These are phyloP conservation scores for Yamagishiella unicocca DNA, from an alignment of 139 green algal species.

Conservation along the genomic window DNA sequence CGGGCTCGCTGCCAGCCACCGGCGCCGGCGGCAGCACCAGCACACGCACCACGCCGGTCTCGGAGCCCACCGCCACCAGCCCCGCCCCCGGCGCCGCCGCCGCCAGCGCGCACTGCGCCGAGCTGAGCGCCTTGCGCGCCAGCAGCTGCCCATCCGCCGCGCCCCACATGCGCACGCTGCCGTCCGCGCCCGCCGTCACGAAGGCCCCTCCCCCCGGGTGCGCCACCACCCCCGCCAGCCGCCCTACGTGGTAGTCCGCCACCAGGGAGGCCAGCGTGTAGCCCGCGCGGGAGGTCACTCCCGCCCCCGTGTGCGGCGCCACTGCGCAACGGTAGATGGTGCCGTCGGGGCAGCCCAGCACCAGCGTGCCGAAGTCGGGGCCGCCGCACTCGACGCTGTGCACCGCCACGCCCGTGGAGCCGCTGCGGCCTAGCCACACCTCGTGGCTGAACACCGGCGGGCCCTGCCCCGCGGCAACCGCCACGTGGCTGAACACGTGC, in stretches of 20 bases:
- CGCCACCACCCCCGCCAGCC: slow-evolving; percentile 48
- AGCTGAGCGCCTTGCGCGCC: slow-evolving; percentile 37
- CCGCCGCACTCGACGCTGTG: slow-evolving; percentile 6
- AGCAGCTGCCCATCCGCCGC: slow-evolving; percentile 29
- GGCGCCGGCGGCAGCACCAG: slow-evolving; percentile 22
- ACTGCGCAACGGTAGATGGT: slow-evolving; percentile 25
- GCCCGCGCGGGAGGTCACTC: background rate
- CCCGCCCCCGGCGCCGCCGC: background rate
- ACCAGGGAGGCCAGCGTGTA: background rate
- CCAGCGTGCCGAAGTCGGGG: background rate
- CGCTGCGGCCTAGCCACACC: slow-evolving; percentile 28
- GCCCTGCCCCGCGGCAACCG: background rate
- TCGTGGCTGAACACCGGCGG: slow-evolving; percentile 39
- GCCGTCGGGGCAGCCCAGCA: slow-evolving; percentile 47
- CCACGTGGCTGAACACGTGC: slow-evolving; percentile 8
- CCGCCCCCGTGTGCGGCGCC: slow-evolving; percentile 20
- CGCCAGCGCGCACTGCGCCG: slow-evolving; percentile 24
- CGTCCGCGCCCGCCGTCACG: slow-evolving; percentile 57
- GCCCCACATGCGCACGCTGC: slow-evolving; percentile 60
- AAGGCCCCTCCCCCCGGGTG: slow-evolving; percentile 50
- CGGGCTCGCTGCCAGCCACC: background rate
- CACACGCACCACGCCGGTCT: slow-evolving; percentile 63
- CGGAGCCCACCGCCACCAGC: slow-evolving; percentile 57
- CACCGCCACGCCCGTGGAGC: slow-evolving; percentile 15
- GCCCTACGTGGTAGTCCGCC: slow-evolving; percentile 53